Evolutionary conservation across 768 basidiomycete species (phyloP), one percentile per base, ranked within the genome.

Genomic region (Termitomyces sp.): DNA sequence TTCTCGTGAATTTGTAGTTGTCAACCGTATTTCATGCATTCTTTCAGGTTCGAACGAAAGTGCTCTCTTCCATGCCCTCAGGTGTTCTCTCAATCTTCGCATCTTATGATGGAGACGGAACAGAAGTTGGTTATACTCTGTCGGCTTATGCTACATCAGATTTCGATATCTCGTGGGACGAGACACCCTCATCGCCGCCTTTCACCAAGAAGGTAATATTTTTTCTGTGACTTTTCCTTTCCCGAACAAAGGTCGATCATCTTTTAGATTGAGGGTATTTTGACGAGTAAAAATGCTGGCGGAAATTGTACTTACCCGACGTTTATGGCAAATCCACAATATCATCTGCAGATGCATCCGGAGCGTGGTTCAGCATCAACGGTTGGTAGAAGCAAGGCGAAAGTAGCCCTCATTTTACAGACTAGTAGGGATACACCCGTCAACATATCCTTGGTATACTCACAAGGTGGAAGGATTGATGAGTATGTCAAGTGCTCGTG

Each of bases 261-360:
- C 32, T 65, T 38, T 50, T 12, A 93, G 91, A 68, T 89, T 6
- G 76, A 83, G 0, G 89, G 86, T 8, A 68, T 76, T 0, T 79
- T 96, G 63, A 87, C 86, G 0, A 81, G 74, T 40, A 86, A 86
- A 65, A 92, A 85, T 34, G 83, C 92, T 0, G 96, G 96, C 0
- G 96, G 96, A 1, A 96, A 95, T 68, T 83, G 86, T 59, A 83
- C 85, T 5, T 79, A 86, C 65, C 85, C 92, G 0, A 88, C 89
- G 0, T 97, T 90, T 72, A 90, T 96, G 86, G 73, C 84, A 53
- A 98, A 98, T 69, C 96, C 96, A 0, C 94, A 97, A 69, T 98
- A 92, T 72, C 81, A 82, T 59, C 76, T 98, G 14, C 80, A 74
- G 7, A 74, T 96, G 20, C 75, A 80, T 57, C 76, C 83, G 4